Evolutionary conservation across 768 basidiomycete species (phyloP).

Genomic region (Agaricus blazei): DNA sequence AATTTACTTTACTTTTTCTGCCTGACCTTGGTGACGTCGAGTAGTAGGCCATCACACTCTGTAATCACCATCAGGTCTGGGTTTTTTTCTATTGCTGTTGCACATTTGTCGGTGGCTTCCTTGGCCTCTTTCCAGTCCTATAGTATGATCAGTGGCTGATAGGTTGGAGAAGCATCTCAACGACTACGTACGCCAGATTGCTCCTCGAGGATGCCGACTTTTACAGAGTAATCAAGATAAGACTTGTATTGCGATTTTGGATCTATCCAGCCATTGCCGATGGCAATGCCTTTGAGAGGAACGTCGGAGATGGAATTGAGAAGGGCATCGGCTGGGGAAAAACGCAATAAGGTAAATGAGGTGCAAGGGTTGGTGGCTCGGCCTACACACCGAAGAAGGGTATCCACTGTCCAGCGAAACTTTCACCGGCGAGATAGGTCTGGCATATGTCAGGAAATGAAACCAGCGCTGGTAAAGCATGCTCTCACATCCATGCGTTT

Average conservation of each 20-base stretch:
- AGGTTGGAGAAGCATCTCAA: conserved; percentile 4
- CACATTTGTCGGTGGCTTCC: conserved; percentile 54
- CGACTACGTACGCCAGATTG: conserved; percentile 53
- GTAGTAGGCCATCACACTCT: conserved; percentile 57
- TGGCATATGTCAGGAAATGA: conserved; percentile 24
- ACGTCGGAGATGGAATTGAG: conserved; percentile 54
- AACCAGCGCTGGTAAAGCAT: neutral
- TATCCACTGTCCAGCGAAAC: conserved; percentile 96
- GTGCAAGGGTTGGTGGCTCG: neutral
- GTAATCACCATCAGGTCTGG: conserved; percentile 53
- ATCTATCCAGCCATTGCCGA: conserved; percentile 99
- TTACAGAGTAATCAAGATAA: conserved; percentile 81
- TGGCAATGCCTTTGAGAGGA: conserved; percentile 75
- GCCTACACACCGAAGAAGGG: conserved; percentile 79
- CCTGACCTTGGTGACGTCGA: conserved; percentile 35
- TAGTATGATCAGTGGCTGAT: neutral
- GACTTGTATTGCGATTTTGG: conserved; percentile 82
- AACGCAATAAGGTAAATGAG: neutral
- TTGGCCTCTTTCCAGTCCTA: conserved; percentile 63
- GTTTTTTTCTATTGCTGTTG: conserved; percentile 35
- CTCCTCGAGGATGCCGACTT: conserved; percentile 71
- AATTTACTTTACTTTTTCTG: conserved; percentile 29
- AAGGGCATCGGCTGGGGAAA: conserved; percentile 64
- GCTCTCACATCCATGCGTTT: conserved; percentile 69
- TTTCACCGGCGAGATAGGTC: conserved; percentile 96